A percentile compares a stretch with the other conserved stretches of the same genome.
These are phyloP conservation scores for Purpureocillium takamizusanense DNA, from an alignment of 2,329 filamentous ascomycete species.

Conservation along the genomic window DNA sequence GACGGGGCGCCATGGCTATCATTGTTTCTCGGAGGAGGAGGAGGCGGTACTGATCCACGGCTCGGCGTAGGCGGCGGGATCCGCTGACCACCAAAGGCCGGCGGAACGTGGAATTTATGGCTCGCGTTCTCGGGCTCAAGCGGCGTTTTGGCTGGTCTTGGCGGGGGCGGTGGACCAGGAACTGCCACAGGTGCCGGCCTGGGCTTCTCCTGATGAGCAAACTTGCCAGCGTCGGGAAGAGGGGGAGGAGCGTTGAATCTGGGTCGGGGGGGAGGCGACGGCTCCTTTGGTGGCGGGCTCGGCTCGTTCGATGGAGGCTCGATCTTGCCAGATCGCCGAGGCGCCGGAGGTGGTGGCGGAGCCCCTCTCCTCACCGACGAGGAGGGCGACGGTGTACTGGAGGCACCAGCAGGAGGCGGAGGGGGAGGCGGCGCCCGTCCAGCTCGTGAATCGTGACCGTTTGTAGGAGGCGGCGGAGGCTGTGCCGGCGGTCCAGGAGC, in stretches of 20 bases:
- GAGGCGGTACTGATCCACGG: conserved; percentile 63
- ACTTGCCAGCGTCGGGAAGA: conserved; percentile 82
- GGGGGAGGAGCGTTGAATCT: conserved; percentile 81
- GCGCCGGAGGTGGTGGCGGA: conserved; percentile 32
- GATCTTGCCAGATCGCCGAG: conserved; percentile 47
- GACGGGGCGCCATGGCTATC: conserved; percentile 14
- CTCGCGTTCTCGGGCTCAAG: conserved; percentile 49
- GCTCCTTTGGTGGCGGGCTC: conserved; percentile 56
- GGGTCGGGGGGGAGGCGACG: conserved; percentile 47
- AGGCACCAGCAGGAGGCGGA: conserved; percentile 11
- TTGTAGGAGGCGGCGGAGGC: conserved; percentile 17
- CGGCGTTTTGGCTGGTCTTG: conserved; percentile 56
- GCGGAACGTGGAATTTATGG: conserved; percentile 67
- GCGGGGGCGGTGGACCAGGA: conserved; percentile 25
- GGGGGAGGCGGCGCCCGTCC: conserved; percentile 22
- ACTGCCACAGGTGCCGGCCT: conserved; percentile 15
- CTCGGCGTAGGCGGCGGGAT: conserved; percentile 69
- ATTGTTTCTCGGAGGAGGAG: conserved; percentile 45
- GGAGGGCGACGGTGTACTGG: conserved; percentile 2
- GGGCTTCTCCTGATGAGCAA: conserved; percentile 45
- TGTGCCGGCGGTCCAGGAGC: conserved; percentile 13
- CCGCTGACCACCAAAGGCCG: conserved; percentile 64
- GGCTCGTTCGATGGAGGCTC: conserved; percentile 61
- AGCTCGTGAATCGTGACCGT: conserved; percentile 24
- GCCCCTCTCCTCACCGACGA: conserved; percentile 11